Conservation (phyloP, 345 rosid species). For the Noccaea bulbosa region DNA sequence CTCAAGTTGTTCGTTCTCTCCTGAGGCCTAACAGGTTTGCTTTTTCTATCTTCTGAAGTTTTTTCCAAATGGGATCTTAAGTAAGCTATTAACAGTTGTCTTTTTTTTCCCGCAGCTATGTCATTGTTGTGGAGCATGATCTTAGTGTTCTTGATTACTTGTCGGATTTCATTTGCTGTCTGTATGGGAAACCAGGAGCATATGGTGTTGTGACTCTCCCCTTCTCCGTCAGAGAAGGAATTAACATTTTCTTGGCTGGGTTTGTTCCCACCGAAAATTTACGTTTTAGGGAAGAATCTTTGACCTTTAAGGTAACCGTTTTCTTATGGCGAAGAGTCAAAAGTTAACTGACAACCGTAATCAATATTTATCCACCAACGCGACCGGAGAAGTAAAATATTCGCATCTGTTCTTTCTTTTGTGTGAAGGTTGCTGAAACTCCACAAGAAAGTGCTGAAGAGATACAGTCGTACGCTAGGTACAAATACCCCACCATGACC, state of each 20-base stretch:
- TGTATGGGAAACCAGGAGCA: constrained; percentile 99
- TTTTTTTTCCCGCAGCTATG: constrained; percentile 64
- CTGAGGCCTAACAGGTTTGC: constrained; percentile 84
- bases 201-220: constrained; percentile 99
- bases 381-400: too few relatives aligned
- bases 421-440: constrained; percentile 91
- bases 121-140: constrained; percentile 99
- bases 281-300: constrained; percentile 90
- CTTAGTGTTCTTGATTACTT: constrained; percentile 96
- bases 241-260: constrained; percentile 94
- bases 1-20: constrained; percentile 89
- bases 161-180: constrained; percentile 96
- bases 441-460: constrained; percentile 93
- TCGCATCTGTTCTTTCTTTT: constrained; percentile 26
- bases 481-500: constrained; percentile 88
- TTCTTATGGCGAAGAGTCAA: constrained; percentile 13
- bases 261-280: constrained; percentile 95
- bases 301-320: constrained; percentile 79
- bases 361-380: constrained; percentile 1
- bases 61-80: background rate
- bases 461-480: constrained; percentile 92
- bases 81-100: background rate
- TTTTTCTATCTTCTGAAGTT: constrained; percentile 14
- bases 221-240: constrained; percentile 96
- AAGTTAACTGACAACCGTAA: background rate